Conservation (phyloP, 805 yeast genomes). For the Metschnikowia cerradonensis region DNA sequence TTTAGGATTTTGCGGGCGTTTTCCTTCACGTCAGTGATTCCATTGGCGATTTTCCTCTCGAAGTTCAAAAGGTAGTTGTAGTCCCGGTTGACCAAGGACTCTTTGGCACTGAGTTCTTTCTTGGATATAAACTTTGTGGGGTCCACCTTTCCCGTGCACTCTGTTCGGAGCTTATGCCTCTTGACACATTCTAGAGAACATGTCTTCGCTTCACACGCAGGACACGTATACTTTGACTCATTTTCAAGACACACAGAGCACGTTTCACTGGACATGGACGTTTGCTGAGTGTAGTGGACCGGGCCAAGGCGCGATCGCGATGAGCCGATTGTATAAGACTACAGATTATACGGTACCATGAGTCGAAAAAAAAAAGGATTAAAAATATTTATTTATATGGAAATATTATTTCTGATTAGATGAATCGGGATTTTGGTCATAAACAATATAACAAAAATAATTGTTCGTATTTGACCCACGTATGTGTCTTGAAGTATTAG, state of each 20-base stretch:
- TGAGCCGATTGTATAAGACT: neutral
- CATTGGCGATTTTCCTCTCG: slow-evolving; percentile 57
- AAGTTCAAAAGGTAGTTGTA: slow-evolving; percentile 66
- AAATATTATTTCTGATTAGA: no score
- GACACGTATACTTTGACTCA: slow-evolving; percentile 67
- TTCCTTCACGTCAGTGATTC: slow-evolving; percentile 47
- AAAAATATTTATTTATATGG: no score
- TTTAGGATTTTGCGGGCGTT: slow-evolving; percentile 42
- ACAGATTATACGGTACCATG: neutral
- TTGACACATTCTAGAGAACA: slow-evolving; percentile 73
- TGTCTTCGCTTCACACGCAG: slow-evolving; percentile 63
- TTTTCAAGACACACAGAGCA: slow-evolving; percentile 37
- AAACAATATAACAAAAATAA: neutral
- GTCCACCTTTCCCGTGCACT: slow-evolving; percentile 67
- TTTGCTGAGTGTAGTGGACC: neutral
- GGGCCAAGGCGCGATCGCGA: slow-evolving; percentile 1
- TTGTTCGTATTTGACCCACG: neutral
- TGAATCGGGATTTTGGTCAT: neutral
- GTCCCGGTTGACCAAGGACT: slow-evolving; percentile 67
- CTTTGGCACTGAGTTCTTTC: slow-evolving; percentile 36
- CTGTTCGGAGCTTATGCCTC: slow-evolving; percentile 56
- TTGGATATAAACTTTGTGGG: slow-evolving; percentile 54
- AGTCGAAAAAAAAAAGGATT: no score
- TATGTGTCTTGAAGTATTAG: neutral
- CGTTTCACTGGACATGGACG: slow-evolving; percentile 13